Base-by-base conservation (phyloP, 2,329 filamentous ascomycete genomes). In the Fusarium sp. region DNA sequence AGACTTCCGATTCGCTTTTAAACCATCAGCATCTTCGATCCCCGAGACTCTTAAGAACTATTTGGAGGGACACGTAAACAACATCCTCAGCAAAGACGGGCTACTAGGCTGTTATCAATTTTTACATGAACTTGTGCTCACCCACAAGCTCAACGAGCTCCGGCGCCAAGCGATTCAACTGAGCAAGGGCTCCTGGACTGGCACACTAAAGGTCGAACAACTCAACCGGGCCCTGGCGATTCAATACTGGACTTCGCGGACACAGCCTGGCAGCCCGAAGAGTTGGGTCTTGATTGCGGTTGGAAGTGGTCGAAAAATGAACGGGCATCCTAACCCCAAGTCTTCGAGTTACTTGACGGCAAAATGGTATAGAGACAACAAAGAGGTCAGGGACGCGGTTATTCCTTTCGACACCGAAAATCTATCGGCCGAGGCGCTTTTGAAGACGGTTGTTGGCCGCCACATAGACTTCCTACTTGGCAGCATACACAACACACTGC, bases 221-320 rank as follows among this genome's bases (percentile, higher is more conserved):
- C 81, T 97, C 33, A 91, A 95, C 72, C 86, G 95, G 57, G 89
- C 89, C 25, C 79, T 99, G 54, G 87, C 93, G 9, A 84, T 99
- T 31, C 93, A 97, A 70, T 99, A 99, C 76, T 99, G 95, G 95
- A 81, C 85, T 14, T 83, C 85, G 46, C 85, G 88, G 11, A 63
- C 70, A 17, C 66, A 70, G 5, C 72, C 76, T 27, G 78, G 78
- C 36, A 86, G 86, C 1, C 81, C 84, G 14, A 97, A 96, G 78
- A 96, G 88, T 73, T 99, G 95, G 94, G 81, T 99, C 43, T 88
- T 98, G 63, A 81, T 99, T 46, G 93, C 93, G 9, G 85, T 97
- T 32, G 83, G 87, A 56, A 93, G 88, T 70, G 88, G 88, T 29
- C 80, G 78, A 49, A 82, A 79, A 53, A 72, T 74, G 37, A 76